A percentile compares a stretch with the other conserved stretches of the same genome.
Evolutionary conservation across 208 protist genomes (phyloP).

Genomic region (Trypanosoma theileri): DNA sequence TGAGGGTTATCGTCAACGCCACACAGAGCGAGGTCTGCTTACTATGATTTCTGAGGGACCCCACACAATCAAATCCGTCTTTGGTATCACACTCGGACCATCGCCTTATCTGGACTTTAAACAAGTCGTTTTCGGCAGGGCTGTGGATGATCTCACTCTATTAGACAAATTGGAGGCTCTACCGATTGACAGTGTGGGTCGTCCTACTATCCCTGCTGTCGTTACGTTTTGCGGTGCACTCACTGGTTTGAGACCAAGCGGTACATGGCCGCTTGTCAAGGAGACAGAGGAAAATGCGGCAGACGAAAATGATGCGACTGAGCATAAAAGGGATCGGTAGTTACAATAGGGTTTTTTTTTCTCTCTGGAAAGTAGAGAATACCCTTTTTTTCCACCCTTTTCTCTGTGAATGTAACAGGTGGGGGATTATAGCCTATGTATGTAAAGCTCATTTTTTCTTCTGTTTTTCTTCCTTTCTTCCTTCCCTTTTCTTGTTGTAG

Average conservation of each 20-base stretch:
- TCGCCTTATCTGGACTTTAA: conserved; percentile 84
- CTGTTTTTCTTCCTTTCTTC: too few relatives aligned
- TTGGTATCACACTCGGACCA: conserved; percentile 73
- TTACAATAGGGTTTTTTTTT: too few relatives aligned
- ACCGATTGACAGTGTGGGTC: conserved; percentile 57
- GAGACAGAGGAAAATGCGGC: not conserved
- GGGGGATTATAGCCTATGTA: too few relatives aligned
- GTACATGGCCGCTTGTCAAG: conserved; percentile 2
- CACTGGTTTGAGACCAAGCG: conserved; percentile 53
- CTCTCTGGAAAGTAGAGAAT: too few relatives aligned
- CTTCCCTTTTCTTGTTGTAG: too few relatives aligned
- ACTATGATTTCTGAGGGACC: conserved; percentile 86
- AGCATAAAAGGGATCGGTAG: too few relatives aligned
- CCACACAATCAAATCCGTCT: conserved; percentile 66
- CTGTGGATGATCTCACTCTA: conserved; percentile 71
- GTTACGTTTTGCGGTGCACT: conserved; percentile 80
- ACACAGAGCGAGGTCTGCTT: conserved; percentile 80
- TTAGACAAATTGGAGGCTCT: conserved; percentile 77
- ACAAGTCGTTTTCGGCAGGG: conserved; percentile 95
- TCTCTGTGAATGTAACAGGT: too few relatives aligned
- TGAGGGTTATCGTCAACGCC: conserved; percentile 90
- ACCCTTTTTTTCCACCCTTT: too few relatives aligned
- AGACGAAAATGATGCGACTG: not conserved
- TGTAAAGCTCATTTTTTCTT: too few relatives aligned
- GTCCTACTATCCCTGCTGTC: conserved; percentile 44